Evolutionary conservation across 768 basidiomycete genomes (phyloP), one percentile per base, ranked within the genome.

Genomic region (Mrakia gelida): DNA sequence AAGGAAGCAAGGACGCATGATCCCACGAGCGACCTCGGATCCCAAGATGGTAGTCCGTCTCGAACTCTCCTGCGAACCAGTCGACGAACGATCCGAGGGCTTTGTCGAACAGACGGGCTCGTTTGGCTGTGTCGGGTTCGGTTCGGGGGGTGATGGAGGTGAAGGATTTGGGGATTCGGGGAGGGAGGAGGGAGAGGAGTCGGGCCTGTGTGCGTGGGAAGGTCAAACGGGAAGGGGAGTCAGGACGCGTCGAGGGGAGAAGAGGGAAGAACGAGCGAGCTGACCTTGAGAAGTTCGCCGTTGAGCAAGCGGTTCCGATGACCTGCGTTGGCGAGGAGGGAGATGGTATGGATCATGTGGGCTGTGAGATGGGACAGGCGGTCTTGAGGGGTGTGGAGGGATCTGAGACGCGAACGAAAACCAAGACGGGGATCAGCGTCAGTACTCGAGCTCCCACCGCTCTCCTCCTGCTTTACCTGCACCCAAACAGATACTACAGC

Each of bases 281-380:
- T 73, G 82, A 94, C 95, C 81, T 96, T 94, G 41, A 98, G 86
- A 16, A 96, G 85, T 1, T 86, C 85, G 81, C 97, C 92, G 75
- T 93, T 94, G 21, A 93, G 81, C 92, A 92, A 96, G 77, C 86
- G 86, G 82, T 99, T 98, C 59, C 97, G 89, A 30, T 89, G 84
- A 65, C 87, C 84, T 7, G 91, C 92, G 82, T 91, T 93, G 21
- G 88, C 88, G 18, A 98, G 87, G 21, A 97, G 87, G n/a, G 88
- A 86, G 16, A 95, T 85, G 13, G 94, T 92, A 81, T 99, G 97
- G 21, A 94, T 86, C 85, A 96, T 95, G 86, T 98, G 96, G 75
- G 89, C 90, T 77, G 91, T 89, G 67, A 95, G 88, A 49, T 95
- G 88, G 13, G 90, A 83, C 61, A 90, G 85, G 18, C 95, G 89